Evolutionary conservation across 768 basidiomycete genomes (phyloP).

Genomic region (Suillus ampliporus): DNA sequence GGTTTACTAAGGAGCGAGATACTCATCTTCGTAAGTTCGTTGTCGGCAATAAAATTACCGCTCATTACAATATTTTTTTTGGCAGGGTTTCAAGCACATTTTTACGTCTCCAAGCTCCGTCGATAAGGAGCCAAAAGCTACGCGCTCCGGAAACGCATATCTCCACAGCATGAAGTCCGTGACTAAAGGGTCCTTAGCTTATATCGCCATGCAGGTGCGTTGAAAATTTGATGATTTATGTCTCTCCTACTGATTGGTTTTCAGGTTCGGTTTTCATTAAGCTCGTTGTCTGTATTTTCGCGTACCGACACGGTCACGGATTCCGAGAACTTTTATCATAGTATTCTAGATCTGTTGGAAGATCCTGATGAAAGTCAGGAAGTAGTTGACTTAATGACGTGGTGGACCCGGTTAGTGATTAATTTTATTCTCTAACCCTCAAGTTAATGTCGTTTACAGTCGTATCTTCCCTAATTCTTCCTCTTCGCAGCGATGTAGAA

Average conservation of each 20-base stretch:
- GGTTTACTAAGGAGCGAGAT: constrained; percentile 28
- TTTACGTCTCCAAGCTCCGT: constrained; percentile 17
- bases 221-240: neutral
- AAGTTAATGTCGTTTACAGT: neutral
- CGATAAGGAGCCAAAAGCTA: neutral
- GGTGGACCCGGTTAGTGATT: constrained; percentile 24
- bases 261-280: constrained; percentile 25
- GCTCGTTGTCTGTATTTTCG: constrained; percentile 22
- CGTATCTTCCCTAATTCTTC: constrained; percentile 13
- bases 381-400: constrained; percentile 19
- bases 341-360: constrained; percentile 24
- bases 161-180: constrained; percentile 5
- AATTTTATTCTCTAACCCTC: constrained; percentile 3
- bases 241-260: too few relatives aligned
- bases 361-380: constrained; percentile 26
- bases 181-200: constrained; percentile 18
- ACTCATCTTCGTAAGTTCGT: constrained; percentile 18
- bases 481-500: neutral
- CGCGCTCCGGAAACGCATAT: constrained; percentile 6
- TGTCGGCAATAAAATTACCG: neutral
- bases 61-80: constrained; percentile 12
- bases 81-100: constrained; percentile 33
- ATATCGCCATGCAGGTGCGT: constrained; percentile 26
- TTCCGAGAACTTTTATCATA: constrained; percentile 28
- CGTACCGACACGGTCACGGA: constrained; percentile 27